phyloP scores from a whole-genome alignment of 257 asterid species.

The Nemophila menziesii region DNA sequence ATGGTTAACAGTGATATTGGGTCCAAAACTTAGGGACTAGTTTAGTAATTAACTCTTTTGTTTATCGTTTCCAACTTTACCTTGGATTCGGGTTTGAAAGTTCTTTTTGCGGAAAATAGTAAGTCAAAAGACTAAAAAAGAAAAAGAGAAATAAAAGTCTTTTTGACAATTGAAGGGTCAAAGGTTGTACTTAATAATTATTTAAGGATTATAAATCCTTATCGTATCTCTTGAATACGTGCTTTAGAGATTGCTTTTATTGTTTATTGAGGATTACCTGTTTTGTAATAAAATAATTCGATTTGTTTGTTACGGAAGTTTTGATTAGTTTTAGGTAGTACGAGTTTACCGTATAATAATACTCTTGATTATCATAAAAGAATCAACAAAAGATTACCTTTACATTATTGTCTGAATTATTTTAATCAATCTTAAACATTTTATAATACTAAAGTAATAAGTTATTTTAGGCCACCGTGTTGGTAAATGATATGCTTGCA shows the following conservation, averaged over 20 bases:
- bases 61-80: too few relatives aligned
- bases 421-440: neutral
- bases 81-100: neutral
- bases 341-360: slow-evolving; percentile 1
- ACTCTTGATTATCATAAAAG: neutral
- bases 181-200: slow-evolving; percentile 5
- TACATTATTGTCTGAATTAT: neutral
- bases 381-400: neutral
- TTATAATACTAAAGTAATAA: neutral
- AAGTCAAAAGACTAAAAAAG: slow-evolving; percentile 1
- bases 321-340: slow-evolving; percentile 3
- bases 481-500: too few relatives aligned
- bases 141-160: neutral
- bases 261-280: slow-evolving; percentile 6
- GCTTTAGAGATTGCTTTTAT: slow-evolving; percentile 20
- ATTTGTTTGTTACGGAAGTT: neutral
- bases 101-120: neutral
- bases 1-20: too few relatives aligned
- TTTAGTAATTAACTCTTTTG: too few relatives aligned
- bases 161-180: slow-evolving; percentile 7
- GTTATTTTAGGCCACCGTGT: neutral
- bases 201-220: slow-evolving; percentile 6
- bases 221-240: slow-evolving; percentile 6
- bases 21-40: too few relatives aligned
- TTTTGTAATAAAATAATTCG: neutral